Conservation (phyloP, 2,329 filamentous ascomycete genomes). For the Pseudocercospora ulei region DNA sequence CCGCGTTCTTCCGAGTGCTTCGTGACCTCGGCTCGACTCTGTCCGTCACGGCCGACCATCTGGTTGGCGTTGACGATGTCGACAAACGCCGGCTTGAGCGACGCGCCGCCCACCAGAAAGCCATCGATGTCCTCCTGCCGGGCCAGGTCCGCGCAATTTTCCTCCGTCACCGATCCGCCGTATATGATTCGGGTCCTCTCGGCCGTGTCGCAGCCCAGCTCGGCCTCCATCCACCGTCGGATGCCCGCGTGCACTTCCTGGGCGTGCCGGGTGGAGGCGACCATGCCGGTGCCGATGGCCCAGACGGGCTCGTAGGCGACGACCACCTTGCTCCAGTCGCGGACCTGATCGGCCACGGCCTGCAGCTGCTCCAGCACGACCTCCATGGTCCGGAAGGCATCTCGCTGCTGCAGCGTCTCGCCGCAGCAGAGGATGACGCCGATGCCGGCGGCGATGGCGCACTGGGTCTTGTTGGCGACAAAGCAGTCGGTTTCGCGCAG, state of each 20-base stretch:
- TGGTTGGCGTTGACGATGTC: slow-evolving; percentile 58
- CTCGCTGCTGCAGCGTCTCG: slow-evolving; percentile 87
- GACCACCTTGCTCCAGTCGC: slow-evolving; percentile 89
- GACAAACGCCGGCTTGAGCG: slow-evolving; percentile 85
- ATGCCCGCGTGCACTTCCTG: slow-evolving; percentile 91
- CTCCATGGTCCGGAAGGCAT: slow-evolving; percentile 72
- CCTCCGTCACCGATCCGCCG: slow-evolving; percentile 91
- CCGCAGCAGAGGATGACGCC: slow-evolving; percentile 95
- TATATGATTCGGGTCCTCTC: slow-evolving; percentile 91
- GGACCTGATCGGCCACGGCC: slow-evolving; percentile 66
- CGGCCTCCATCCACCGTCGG: slow-evolving; percentile 69
- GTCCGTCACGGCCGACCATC: too few species aligned
- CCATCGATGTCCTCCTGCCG: slow-evolving; percentile 94
- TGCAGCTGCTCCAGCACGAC: slow-evolving; percentile 77
- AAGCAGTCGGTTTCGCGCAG: slow-evolving; percentile 74
- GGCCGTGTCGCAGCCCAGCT: slow-evolving; percentile 65
- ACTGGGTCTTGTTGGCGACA: slow-evolving; percentile 89
- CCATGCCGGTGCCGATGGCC: slow-evolving; percentile 86
- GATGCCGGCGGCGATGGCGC: slow-evolving; percentile 74
- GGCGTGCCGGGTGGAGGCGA: slow-evolving; percentile 77
- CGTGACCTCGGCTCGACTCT: too few species aligned
- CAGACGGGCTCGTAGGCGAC: slow-evolving; percentile 99
- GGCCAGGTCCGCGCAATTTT: slow-evolving; percentile 90
- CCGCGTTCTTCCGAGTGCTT: too few species aligned
- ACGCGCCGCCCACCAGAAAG: slow-evolving; percentile 92